Base-by-base conservation (phyloP, 1,139 yeast species). In the Protomyces macrosporus region DNA sequence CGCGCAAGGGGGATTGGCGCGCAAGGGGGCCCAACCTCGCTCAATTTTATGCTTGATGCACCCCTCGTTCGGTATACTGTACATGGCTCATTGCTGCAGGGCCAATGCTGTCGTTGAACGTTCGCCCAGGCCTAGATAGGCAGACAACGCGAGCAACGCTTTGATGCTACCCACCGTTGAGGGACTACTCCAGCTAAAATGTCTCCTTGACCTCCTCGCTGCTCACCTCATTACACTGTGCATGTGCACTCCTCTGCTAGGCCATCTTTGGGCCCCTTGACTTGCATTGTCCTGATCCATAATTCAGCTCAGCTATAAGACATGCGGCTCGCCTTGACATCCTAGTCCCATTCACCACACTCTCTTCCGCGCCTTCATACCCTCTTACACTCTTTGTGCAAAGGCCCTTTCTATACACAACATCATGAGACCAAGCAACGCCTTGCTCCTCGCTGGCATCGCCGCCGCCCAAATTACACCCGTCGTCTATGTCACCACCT, bases 401-500 rank as follows among this genome's bases (percentile, higher is more conserved):
- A 42, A 23, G 23, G 23, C 23, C 23, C 23, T 23, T 23, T 23
- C 23, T 23, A 23, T 2, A 5, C 48, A n/a, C 23, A n/a, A 23
- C 48, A 42, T 3, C 48, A 42, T 42, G 48, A 42, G 33, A 42
- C 48, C n/a, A 16, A 42, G 48, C 16, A 23, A 32, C 5, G 16
- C 52, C 53, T n/a, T 57, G 52, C 34, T 45, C 39, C 62, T 58
- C n/a, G 62, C 62, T 16, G 62, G 62, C 36, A 56, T 58, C 16
- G 62, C 56, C n/a, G 16, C 23, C 7, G 62, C 62, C 4, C 36
- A 48, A 12, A 55, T 51, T 45, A 58, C 62, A 30, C 53, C 62
- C 3, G 52, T 58, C 35, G 62, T 58, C 56, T 58, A 52, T 40
- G 53, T 58, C 53, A 58, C 62, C 14, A 34, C 53, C 35, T 58